A percentile compares a stretch with the other conserved stretches of the same genome.
These are phyloP conservation scores for Pseudomonodictys pantanalensis DNA, from an alignment of 495 filamentous ascomycete genomes.

Conservation along the genomic window DNA sequence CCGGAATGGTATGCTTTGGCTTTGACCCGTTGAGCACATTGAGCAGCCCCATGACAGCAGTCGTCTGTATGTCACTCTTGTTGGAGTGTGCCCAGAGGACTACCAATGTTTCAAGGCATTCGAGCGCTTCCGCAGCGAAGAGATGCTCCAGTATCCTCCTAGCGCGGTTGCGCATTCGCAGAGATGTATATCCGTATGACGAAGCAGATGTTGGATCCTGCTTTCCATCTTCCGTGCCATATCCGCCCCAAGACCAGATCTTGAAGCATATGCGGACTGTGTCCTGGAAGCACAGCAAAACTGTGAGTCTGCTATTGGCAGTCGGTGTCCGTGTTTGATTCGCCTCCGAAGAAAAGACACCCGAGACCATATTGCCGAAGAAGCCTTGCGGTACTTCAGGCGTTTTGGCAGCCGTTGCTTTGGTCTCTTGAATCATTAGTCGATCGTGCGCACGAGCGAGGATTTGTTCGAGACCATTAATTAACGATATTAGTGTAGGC, in stretches of 20 bases:
- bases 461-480: conserved; percentile 87
- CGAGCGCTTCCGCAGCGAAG: conserved; percentile 89
- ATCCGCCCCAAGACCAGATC: conserved; percentile 91
- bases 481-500: conserved; percentile 67
- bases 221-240: conserved; percentile 52
- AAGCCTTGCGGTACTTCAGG: conserved; percentile 87
- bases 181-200: conserved; percentile 83
- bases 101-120: conserved; percentile 87
- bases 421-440: conserved; percentile 71
- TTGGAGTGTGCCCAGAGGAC: conserved; percentile 68
- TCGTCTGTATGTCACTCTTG: conserved; percentile 33
- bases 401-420: conserved; percentile 62
- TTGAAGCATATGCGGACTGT: conserved; percentile 84
- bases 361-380: conserved; percentile 95
- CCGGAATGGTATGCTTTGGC: conserved; percentile 88
- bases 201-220: conserved; percentile 70
- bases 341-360: conserved; percentile 78
- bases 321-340: conserved; percentile 69
- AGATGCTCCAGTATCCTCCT: conserved; percentile 86
- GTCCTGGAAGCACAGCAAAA: conserved; percentile 95
- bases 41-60: conserved; percentile 72
- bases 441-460: conserved; percentile 85
- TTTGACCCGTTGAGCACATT: conserved; percentile 89
- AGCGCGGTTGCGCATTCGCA: conserved; percentile 84
- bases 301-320: conserved; percentile 90